Evolutionary conservation across 2,329 filamentous ascomycete species (phyloP).

Genomic region (Paraphaeosphaeria sporulosa): DNA sequence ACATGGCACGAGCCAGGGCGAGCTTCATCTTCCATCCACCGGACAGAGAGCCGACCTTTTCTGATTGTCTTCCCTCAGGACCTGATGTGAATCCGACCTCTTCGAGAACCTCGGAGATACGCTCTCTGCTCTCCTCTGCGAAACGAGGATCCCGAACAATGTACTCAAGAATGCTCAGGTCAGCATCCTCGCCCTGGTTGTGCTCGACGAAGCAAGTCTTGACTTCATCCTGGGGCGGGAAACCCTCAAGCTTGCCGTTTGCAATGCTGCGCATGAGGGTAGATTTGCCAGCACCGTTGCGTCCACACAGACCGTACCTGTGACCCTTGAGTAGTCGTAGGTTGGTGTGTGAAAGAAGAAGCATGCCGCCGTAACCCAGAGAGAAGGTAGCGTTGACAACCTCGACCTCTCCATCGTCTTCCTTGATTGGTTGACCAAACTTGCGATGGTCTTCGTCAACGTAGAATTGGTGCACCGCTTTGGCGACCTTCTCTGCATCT

Average conservation of each 20-base stretch:
- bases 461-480: slow-evolving; percentile 79
- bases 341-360: slow-evolving; percentile 95
- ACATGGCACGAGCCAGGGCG: slow-evolving; percentile 92
- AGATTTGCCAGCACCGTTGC: slow-evolving; percentile 98
- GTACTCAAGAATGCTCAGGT: slow-evolving; percentile 94
- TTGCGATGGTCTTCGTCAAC: slow-evolving; percentile 86
- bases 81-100: slow-evolving; percentile 95
- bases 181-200: slow-evolving; percentile 97
- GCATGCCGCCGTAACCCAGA: slow-evolving; percentile 95
- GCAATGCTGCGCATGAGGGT: slow-evolving; percentile 98
- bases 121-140: slow-evolving; percentile 76
- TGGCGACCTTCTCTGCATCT: slow-evolving; percentile 70
- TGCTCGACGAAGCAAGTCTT: slow-evolving; percentile 98
- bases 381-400: slow-evolving; percentile 99
- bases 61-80: slow-evolving; percentile 84
- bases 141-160: slow-evolving; percentile 89
- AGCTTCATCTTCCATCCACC: slow-evolving; percentile 99
- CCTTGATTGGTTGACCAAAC: slow-evolving; percentile 82
- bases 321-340: slow-evolving; percentile 93
- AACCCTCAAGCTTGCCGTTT: slow-evolving; percentile 94
- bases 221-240: slow-evolving; percentile 89
- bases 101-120: slow-evolving; percentile 81
- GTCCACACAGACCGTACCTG: slow-evolving; percentile 94
- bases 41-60: slow-evolving; percentile 92
- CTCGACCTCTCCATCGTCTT: slow-evolving; percentile 90